Conservation (phyloP, 768 basidiomycete genomes). For the Tylopilus intermedius region DNA sequence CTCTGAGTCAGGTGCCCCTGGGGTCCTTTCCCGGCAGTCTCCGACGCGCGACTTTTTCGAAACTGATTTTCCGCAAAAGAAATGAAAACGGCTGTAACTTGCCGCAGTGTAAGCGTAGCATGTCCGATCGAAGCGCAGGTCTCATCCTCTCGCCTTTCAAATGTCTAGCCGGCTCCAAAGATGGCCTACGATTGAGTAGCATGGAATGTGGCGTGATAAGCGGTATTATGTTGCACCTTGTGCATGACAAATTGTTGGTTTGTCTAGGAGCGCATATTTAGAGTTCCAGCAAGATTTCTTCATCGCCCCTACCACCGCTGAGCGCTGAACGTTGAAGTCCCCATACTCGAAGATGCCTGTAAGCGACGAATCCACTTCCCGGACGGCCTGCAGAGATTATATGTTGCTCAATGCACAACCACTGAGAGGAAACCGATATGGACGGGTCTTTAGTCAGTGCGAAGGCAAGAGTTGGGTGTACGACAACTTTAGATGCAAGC, state of each 20-base stretch:
- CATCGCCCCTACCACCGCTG: not conserved
- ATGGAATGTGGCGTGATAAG: not conserved
- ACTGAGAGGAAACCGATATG: constrained; percentile 6
- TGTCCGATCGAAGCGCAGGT: too few species aligned
- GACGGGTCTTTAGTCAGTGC: constrained; percentile 3
- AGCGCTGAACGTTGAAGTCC: not conserved
- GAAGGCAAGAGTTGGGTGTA: not conserved
- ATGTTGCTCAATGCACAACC: constrained; percentile 6
- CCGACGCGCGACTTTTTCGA: too few species aligned
- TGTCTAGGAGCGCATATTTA: too few species aligned
- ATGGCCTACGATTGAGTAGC: not conserved
- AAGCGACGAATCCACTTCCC: constrained; percentile 16
- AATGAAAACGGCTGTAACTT: too few species aligned
- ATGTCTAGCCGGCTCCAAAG: not conserved
- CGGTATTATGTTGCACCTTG: too few species aligned
- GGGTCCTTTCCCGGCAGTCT: too few species aligned
- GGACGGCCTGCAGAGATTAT: constrained; percentile 18
- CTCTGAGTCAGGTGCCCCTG: too few species aligned
- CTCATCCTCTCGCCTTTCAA: not conserved
- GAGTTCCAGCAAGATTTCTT: too few species aligned
- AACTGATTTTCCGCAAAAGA: too few species aligned
- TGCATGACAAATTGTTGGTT: too few species aligned
- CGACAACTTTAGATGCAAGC: constrained; percentile 5
- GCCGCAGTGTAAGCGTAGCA: not conserved
- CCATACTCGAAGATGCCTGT: constrained; percentile 8